phyloP scores from a whole-genome alignment of 495 filamentous ascomycete genomes.

The Recurvomyces mirabilis region DNA sequence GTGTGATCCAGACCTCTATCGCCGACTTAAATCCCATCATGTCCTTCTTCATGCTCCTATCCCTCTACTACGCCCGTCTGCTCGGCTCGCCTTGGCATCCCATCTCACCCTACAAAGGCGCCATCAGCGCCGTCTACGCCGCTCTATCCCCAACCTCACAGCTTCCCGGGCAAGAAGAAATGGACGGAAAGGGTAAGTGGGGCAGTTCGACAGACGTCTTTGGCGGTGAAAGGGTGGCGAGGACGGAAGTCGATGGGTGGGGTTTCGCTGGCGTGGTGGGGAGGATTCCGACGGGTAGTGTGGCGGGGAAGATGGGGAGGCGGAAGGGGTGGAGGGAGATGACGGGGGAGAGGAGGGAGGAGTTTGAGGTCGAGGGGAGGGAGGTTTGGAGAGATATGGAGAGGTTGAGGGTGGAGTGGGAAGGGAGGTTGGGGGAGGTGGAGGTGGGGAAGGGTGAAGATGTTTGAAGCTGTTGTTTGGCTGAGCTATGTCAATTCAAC shows the following conservation, averaged over 20 bases:
- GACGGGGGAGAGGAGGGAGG: conserved; percentile 50
- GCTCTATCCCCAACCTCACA: conserved; percentile 55
- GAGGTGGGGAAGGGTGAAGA: background rate
- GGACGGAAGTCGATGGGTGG: conserved; percentile 78
- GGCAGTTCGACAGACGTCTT: conserved; percentile 52
- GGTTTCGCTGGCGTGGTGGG: conserved; percentile 63
- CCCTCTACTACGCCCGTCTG: conserved; percentile 35
- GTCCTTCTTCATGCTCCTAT: conserved; percentile 47
- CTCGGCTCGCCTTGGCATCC: conserved; percentile 36
- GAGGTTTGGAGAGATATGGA: conserved; percentile 79
- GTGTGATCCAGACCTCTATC: conserved; percentile 71
- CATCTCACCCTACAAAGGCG: conserved; percentile 62
- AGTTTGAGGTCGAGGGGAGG: conserved; percentile 66
- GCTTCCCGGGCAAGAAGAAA: conserved; percentile 50
- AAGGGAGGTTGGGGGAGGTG: conserved; percentile 39
- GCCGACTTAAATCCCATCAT: conserved; percentile 57
- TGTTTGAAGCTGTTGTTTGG: no score
- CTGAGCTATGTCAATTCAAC: no score
- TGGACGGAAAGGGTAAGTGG: conserved; percentile 65
- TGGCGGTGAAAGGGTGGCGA: conserved; percentile 50
- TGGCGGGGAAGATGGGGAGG: conserved; percentile 41
- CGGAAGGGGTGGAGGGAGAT: conserved; percentile 46
- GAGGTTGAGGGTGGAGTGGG: conserved; percentile 67
- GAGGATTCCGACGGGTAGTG: conserved; percentile 33
- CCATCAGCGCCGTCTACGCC: conserved; percentile 51